Base-by-base conservation (phyloP, 2,329 filamentous ascomycete species). In the Aspergillus fructus region DNA sequence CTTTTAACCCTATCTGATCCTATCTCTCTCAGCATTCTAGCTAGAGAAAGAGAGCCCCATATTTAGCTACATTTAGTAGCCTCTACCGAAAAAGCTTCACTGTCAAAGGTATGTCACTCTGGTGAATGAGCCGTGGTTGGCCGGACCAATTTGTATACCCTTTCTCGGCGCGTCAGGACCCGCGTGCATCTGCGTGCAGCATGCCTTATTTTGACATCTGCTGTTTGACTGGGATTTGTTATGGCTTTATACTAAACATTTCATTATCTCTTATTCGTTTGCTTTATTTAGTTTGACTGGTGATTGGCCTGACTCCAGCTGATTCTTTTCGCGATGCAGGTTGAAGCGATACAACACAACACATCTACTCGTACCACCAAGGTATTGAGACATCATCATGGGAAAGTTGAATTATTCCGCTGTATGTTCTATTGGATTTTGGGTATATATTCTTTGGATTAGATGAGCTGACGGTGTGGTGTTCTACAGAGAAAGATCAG, bases 401-500 rank as follows among this genome's bases (percentile, higher is more conserved):
- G 72, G 65, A 34, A 75, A 69, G 59, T 59, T 77, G 11, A 76
- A 70, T 48, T 77, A 77, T 63, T 68, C 70, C 33, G 73, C 75
- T 17, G 75, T 76, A 68, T 59, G 71, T 61, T 24, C 5, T 24
- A 34, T 48, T 40, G 5, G 6, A 7, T 9, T n/a, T n/a, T 12
- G 17, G 41, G 4, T 19, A 49, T 23, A 3, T 7, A 33, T 17
- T 42, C 9, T 11, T 11, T 4, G 3, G 9, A 30, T 17, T 19
- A 13, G n/a, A 50, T 23, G n/a, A 43, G 30, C 45, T 23, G 27
- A 59, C 62, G 68, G 49, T 68, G 59, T n/a, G 13, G 27, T 27
- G 9, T 21, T 17, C 23, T 48, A 7, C 51, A 82, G 76, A 75
- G 79, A 41, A 75, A 75, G 46, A 79, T 75, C 39, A 70, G 74